Conservation (phyloP, 1,284 basidiomycete genomes). For the Trichosporon faecale region DNA sequence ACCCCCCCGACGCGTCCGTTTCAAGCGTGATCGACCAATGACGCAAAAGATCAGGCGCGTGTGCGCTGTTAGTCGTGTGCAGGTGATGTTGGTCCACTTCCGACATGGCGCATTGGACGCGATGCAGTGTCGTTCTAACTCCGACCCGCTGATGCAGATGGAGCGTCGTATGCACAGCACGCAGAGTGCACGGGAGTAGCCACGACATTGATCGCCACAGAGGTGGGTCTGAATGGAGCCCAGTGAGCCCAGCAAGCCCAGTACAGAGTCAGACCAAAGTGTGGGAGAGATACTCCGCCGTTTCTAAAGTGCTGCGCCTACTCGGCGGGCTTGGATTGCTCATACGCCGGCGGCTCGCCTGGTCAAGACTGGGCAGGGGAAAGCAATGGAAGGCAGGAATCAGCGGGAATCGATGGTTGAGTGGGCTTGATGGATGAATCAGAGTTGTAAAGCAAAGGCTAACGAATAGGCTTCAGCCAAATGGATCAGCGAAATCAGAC, state of each 20-base stretch:
- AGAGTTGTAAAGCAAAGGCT: no score
- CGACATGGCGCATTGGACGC: background rate
- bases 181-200: no score
- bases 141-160: no score
- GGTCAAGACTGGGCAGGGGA: background rate
- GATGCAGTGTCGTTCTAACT: background rate
- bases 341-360: no score
- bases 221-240: background rate
- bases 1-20: background rate
- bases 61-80: background rate
- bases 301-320: no score
- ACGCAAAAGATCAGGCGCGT: background rate
- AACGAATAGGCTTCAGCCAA: no score
- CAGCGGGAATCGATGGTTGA: background rate
- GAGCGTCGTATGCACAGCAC: background rate
- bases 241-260: background rate
- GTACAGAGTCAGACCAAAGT: background rate
- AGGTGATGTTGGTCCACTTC: background rate
- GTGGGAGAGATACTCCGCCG: conserved; percentile 1
- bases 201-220: no score
- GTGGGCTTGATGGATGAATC: background rate
- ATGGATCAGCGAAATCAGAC: background rate
- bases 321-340: no score
- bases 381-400: background rate
- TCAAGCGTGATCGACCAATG: background rate